Evolutionary conservation across 1,284 basidiomycete species (phyloP).

Genomic region (Boletus hoseneyae): DNA sequence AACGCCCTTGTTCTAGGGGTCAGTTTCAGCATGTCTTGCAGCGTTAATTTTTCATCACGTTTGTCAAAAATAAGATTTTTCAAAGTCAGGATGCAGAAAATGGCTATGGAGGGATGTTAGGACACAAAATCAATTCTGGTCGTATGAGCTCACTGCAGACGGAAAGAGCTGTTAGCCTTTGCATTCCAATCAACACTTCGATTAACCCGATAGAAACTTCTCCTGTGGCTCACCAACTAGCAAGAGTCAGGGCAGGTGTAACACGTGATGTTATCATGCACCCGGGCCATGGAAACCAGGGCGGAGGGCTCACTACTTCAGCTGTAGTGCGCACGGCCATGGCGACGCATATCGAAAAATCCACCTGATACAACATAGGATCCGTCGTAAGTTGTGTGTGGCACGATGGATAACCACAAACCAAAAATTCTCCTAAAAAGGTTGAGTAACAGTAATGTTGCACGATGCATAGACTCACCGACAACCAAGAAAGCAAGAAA

Average conservation of each 20-base stretch:
- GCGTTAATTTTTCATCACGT: not conserved
- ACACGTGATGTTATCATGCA: constrained; percentile 11
- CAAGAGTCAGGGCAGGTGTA: constrained; percentile 21
- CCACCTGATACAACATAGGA: constrained; percentile 13
- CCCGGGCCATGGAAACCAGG: constrained; percentile 17
- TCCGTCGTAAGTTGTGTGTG: not conserved
- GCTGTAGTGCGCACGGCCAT: constrained; percentile 18
- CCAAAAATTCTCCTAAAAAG: constrained; percentile 16
- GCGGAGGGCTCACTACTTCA: constrained; percentile 17
- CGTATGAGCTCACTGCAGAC: constrained; percentile 16
- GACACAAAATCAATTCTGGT: not conserved
- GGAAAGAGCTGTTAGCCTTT: constrained; percentile 15
- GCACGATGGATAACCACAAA: not conserved
- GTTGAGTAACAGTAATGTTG: not conserved
- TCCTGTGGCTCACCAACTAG: constrained; percentile 16
- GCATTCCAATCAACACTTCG: not conserved
- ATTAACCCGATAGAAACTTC: not conserved
- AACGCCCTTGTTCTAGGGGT: constrained; percentile 5
- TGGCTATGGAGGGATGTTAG: constrained; percentile 13
- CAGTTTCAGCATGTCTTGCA: not conserved
- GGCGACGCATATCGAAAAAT: constrained; percentile 13
- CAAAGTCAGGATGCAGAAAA: constrained; percentile 19
- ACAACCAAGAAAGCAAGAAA: constrained; percentile 19
- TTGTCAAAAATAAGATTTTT: constrained; percentile 6
- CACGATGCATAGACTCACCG: constrained; percentile 7